Base-by-base conservation (phyloP, 148 eudicot genomes). In the Hydrangea macrophylla region DNA sequence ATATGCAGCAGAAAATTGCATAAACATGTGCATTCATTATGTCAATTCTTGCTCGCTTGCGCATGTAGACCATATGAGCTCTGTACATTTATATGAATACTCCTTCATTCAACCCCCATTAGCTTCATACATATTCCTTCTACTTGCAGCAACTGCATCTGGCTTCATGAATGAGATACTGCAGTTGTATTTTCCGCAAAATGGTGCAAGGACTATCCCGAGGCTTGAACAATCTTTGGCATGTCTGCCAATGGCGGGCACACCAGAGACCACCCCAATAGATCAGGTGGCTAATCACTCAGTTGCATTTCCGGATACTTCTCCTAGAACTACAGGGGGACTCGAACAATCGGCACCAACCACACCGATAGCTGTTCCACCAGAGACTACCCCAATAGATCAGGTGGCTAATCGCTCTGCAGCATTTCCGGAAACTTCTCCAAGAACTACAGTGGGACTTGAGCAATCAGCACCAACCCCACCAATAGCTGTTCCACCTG, bases 171-270 rank as follows among this genome's bases (percentile, higher is more conserved):
- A 18, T 23, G 35, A 8, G 8, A 45, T 44, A 30, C 35, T 9
- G 50, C 67, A 36, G 18, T 9, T 60, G 13, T 15, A 5, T 44
- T 51, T n/a, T 60, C 73, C 59, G 55, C 65, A n/a, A 60, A 40
- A 55, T 70, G 35, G 58, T 13, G 11, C 12, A 9, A 28, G 66
- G 45, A 42, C 50, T 37, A 30, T 8, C 35, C 22, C 37, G 4
- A 20, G 44, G 51, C 5, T 12, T 54, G 12, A 48, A 45, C 15
- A 35, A n/a, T 18, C 31, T 33, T 18, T 22, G 13, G 58, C 45
- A 50, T 5, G 53, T 13, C 25, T 15, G 54, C 20, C 27, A 44
- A 20, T 18, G 18, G 28, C 9, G 44, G 67, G 27, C 28, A 17
- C 33, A 42, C 44, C 42, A 12, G 60, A n/a, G n/a, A n/a, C 50